Evolutionary conservation across 305 asterid genomes (phyloP), one percentile per base, ranked within the genome.

Genomic region (Coffea humblotiana): DNA sequence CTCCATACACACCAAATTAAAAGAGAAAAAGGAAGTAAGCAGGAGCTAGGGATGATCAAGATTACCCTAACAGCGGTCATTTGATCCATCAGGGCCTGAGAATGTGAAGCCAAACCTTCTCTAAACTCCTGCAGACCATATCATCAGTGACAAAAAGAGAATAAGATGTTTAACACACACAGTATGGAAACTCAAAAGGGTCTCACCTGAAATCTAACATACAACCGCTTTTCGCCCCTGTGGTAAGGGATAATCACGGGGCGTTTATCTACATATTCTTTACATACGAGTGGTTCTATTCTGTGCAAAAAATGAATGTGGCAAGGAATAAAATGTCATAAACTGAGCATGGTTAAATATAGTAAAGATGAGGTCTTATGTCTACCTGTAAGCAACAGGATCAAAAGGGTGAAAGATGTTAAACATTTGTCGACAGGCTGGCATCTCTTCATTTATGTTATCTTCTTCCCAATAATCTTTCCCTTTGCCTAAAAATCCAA

Each of bases 401-500:
- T 96, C 99, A 81, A 92, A 96, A 75, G 99, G 98, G 85, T 96
- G 99, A 88, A 96, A 96, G 79, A 96, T 89, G 87, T 96, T 94
- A 74, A 94, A 91, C 97, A 94, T 94, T 83, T 89, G 93, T 40
- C 92, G 90, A 82, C 99, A 96, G 64, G 96, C 94, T 79, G 97
- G 99, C 91, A 94, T 91, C 89, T 96, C 99, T 92, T 96, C 98
- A 67, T 82, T 85, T 81, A 94, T 84, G 79, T 80, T 88, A 85
- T 90, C 95, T 67, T 89, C 97, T 86, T 90, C 94, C 99, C 97
- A 94, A 78, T 96, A 96, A 21, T 89, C 86, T 84, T 89, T 84
- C 49, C 97, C 97, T 81, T 88, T 85, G 85, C 99, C 99, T 95
- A 81, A 83, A 78, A 82, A 84, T 61, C 82, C 86, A 84, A 75